Percentiles rank a stretch among this genome's conserved stretches.
These are phyloP conservation scores for Euphorbia schlechtendalii DNA, from an alignment of 441 rosid genomes.

Conservation along the genomic window DNA sequence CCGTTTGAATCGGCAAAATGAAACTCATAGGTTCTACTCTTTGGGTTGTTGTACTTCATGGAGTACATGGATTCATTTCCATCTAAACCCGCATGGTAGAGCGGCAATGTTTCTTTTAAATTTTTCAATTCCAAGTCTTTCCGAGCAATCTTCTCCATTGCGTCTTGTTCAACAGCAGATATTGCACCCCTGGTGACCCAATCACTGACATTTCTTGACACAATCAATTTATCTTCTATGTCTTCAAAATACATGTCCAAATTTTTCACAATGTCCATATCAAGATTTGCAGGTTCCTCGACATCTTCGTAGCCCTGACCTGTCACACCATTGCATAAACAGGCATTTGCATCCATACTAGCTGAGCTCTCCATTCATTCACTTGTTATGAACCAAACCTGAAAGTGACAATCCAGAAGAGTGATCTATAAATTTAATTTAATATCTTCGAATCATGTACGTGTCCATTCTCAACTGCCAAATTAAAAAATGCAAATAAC, in stretches of 20 bases:
- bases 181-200: constrained; percentile 72
- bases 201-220: constrained; percentile 79
- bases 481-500: not conserved
- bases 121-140: constrained; percentile 59
- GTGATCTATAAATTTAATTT: not conserved
- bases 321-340: constrained; percentile 16
- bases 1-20: constrained; percentile 21
- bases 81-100: constrained; percentile 30
- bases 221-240: constrained; percentile 41
- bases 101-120: constrained; percentile 35
- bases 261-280: constrained; percentile 42
- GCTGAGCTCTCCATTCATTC: constrained; percentile 28
- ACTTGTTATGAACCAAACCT: constrained; percentile 13
- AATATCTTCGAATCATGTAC: constrained; percentile 4
- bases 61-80: constrained; percentile 21
- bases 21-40: constrained; percentile 5
- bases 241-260: constrained; percentile 61
- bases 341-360: constrained; percentile 23
- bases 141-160: constrained; percentile 52
- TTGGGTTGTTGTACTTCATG: constrained; percentile 14
- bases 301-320: constrained; percentile 17
- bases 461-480: constrained; percentile 4
- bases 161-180: constrained; percentile 65
- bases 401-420: constrained; percentile 14
- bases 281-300: constrained; percentile 42